Evolutionary conservation across 352 stramenopile species (phyloP).

Genomic region (Pythium phragmiticola): DNA sequence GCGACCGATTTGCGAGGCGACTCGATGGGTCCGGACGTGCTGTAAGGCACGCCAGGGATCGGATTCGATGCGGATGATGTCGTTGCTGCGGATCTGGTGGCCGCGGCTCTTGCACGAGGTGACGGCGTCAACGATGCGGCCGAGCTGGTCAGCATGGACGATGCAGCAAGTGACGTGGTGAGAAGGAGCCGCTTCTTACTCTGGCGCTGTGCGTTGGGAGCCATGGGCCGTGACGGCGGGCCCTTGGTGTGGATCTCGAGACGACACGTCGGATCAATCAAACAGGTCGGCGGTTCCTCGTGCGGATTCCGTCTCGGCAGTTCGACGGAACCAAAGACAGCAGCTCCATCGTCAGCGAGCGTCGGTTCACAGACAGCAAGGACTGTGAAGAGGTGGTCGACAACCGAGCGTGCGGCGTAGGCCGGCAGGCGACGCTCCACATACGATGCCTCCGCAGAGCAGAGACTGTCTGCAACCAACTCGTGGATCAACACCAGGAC

Average conservation of each 20-base stretch:
- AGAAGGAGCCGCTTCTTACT: conserved; percentile 18
- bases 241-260: conserved; percentile 11
- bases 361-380: conserved; percentile 10
- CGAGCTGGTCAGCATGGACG: conserved; percentile 2
- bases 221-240: neutral
- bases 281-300: conserved; percentile 12
- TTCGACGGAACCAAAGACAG: neutral
- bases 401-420: conserved; percentile 29
- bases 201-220: conserved; percentile 1
- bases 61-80: neutral
- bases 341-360: neutral
- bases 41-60: conserved; percentile 41
- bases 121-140: neutral
- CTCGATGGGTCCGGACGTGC: conserved; percentile 19
- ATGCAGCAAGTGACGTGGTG: conserved; percentile 11
- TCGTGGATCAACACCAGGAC: conserved; percentile 29
- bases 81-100: neutral
- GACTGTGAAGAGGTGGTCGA: conserved; percentile 24
- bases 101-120: neutral
- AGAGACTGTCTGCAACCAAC: conserved; percentile 26
- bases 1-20: conserved; percentile 44
- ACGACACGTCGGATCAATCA: conserved; percentile 22
- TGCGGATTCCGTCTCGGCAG: neutral
- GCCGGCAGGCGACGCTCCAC: conserved; percentile 29
- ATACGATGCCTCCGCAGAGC: conserved; percentile 19